Conservation (phyloP, 2,329 filamentous ascomycete species). For the Penicillium oxalicum region DNA sequence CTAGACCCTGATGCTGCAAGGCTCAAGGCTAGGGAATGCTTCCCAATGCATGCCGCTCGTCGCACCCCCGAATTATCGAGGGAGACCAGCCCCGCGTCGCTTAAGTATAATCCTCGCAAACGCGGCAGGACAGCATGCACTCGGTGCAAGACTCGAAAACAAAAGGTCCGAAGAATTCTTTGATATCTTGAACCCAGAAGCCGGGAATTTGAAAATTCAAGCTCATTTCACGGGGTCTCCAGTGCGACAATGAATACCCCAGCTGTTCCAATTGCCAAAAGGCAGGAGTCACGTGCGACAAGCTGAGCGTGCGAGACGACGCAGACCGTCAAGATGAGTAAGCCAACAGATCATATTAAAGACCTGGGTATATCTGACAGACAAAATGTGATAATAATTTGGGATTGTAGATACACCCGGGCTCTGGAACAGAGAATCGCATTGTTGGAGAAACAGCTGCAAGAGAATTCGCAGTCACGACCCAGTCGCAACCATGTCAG, state of each 20-base stretch:
- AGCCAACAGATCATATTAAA: not conserved
- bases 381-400: not conserved
- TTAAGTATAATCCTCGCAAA: constrained; percentile 40
- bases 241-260: constrained; percentile 45
- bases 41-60: constrained; percentile 12
- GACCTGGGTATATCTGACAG: not conserved
- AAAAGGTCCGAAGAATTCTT: constrained; percentile 30
- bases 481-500: constrained; percentile 2
- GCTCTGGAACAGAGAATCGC: constrained; percentile 40
- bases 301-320: constrained; percentile 38
- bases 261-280: constrained; percentile 43
- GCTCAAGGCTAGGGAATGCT: not conserved
- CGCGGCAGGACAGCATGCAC: constrained; percentile 43
- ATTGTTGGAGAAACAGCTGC: constrained; percentile 36
- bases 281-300: constrained; percentile 40
- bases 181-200: no score
- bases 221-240: not conserved
- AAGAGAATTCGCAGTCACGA: constrained; percentile 13
- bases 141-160: constrained; percentile 43
- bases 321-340: constrained; percentile 33
- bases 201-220: not conserved
- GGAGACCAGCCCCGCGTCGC: constrained; percentile 22
- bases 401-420: constrained; percentile 34
- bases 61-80: constrained; percentile 16
- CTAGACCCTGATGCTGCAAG: not conserved